Evolutionary conservation across 1,139 yeast genomes (phyloP).

Genomic region (Kluyveromyces sp.): DNA sequence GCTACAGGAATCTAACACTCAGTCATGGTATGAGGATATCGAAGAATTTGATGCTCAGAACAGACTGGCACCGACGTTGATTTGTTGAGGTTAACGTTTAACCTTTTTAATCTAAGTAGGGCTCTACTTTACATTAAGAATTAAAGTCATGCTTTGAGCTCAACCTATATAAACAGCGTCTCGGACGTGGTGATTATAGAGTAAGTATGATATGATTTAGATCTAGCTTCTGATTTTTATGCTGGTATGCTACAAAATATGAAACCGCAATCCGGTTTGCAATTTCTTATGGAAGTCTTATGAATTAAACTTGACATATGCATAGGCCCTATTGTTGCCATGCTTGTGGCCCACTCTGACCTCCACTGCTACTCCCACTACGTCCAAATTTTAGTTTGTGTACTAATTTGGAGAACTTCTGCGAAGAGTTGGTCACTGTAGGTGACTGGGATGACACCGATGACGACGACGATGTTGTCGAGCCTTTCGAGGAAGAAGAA

Average conservation of each 20-base stretch:
- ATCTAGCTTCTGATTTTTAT: neutral
- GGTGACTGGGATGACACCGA: constrained; percentile 7
- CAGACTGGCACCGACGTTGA: too few species aligned
- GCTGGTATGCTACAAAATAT: neutral
- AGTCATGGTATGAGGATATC: too few species aligned
- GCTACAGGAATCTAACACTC: too few species aligned
- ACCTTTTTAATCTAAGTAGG: too few species aligned
- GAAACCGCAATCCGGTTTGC: neutral
- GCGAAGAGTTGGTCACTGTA: constrained; percentile 8
- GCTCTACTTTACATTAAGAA: too few species aligned
- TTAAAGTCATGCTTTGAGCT: neutral
- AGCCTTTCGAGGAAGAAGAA: constrained; percentile 7
- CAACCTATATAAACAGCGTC: too few species aligned
- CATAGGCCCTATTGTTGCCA: constrained; percentile 1
- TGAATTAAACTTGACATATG: neutral
- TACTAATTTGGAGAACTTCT: constrained; percentile 11
- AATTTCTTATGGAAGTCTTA: neutral
- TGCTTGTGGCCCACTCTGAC: constrained; percentile 7
- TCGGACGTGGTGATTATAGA: too few species aligned
- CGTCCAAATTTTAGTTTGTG: constrained; percentile 12
- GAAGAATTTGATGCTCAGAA: too few species aligned
- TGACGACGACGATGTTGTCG: constrained; percentile 6
- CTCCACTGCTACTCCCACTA: constrained; percentile 12
- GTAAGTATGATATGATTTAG: too few species aligned
- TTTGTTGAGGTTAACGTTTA: too few species aligned